phyloP scores from a whole-genome alignment of 345 rosid genomes.

The Acer saccharum region DNA sequence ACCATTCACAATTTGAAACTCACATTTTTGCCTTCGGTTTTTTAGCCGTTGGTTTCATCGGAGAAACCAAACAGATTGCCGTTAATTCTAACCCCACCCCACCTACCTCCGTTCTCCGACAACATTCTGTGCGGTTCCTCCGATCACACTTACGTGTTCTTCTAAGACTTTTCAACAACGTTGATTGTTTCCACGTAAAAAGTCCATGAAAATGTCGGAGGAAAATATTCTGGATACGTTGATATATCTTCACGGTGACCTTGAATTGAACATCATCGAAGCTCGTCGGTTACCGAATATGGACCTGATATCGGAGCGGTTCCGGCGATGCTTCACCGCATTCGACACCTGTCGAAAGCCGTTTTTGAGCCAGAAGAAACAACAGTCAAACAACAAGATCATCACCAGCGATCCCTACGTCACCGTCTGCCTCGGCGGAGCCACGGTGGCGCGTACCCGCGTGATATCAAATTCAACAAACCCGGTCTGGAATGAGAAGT shows the following conservation, averaged over 20 bases:
- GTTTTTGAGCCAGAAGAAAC: conserved; percentile 10
- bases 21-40: not conserved
- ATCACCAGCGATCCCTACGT: conserved; percentile 65
- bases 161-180: too few species aligned
- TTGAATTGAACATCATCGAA: conserved; percentile 66
- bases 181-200: not conserved
- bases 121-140: conserved; percentile 20
- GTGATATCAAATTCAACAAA: conserved; percentile 62
- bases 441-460: conserved; percentile 85
- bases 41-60: conserved; percentile 21
- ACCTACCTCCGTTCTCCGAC: not conserved
- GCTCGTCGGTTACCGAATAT: conserved; percentile 82
- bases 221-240: conserved; percentile 13
- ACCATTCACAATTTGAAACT: not conserved
- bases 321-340: conserved; percentile 52
- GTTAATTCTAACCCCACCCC: not conserved
- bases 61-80: conserved; percentile 26
- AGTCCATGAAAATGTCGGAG: conserved; percentile 38
- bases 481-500: conserved; percentile 77
- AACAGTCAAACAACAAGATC: not conserved
- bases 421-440: conserved; percentile 67
- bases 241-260: conserved; percentile 71
- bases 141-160: conserved; percentile 21
- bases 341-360: conserved; percentile 43
- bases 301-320: conserved; percentile 65